Base-by-base conservation (phyloP, 148 eudicot genomes). In the Amaranthus palmeri region DNA sequence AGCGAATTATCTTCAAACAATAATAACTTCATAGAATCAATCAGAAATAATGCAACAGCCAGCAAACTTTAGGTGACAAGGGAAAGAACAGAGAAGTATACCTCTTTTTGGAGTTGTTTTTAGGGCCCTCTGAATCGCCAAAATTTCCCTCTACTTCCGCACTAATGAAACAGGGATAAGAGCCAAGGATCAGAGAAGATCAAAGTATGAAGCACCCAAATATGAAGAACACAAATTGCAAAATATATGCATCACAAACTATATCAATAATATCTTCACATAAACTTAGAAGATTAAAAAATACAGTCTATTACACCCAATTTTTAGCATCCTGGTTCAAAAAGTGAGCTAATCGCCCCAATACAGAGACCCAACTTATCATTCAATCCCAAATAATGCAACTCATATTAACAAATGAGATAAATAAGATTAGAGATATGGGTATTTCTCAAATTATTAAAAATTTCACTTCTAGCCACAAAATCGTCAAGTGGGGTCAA, bases 21-120 rank as follows among this genome's bases (percentile, higher is more conserved):
- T 25, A 25, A 2, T 25, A 25, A 25, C 36, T 2, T 25, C 0
- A 25, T 1, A 25, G 36, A 25, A 10, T 67, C 4, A 72, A 60
- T 57, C 46, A 49, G 25, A 56, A 48, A 46, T 48, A 48, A 46
- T 48, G 47, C 15, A 67, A 25, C 49, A 56, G 43, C 44, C 43
- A 60, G 4, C 42, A 25, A 25, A 25, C 36, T 45, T 46, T 7
- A 41, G 18, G 59, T 18, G 58, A 9, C 9, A 45, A 66, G 10
- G 14, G 42, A 42, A 17, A 7, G 62, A 42, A 17, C 14, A 7
- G 6, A 10, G 36, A 55, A 63, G 17, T 10, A 74, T 79, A 88
- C 98, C 98, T 82, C 83, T 93, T 93, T 71, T 88, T 93, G 46
- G 91, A 76, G 75, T 82, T 85, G 74, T 74, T 76, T 81, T 91